Percentiles rank a stretch among this genome's conserved stretches.
Conservation (phyloP, 169 alveolate species). For the Babesia ovis region DNA sequence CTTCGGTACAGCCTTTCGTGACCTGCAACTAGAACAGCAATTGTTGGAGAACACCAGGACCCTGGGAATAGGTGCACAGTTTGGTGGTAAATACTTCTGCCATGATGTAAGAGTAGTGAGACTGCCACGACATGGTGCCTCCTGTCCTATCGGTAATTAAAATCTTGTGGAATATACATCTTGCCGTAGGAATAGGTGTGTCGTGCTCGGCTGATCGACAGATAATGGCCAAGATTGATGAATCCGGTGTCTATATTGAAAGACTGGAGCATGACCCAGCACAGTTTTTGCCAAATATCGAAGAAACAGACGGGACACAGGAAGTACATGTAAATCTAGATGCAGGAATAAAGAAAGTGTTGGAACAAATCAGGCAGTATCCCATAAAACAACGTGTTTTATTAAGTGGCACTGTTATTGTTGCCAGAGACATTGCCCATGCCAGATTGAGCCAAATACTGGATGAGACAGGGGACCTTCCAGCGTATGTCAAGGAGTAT, state of each 20-base stretch:
- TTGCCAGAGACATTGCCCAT: constrained; percentile 90
- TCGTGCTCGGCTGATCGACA: constrained; percentile 90
- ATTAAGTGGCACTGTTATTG: constrained; percentile 79
- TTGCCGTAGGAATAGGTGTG: constrained; percentile 82
- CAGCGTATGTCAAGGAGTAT: constrained; percentile 80
- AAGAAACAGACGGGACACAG: constrained; percentile 15
- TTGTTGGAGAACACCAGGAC: constrained; percentile 69
- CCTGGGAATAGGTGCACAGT: constrained; percentile 90
- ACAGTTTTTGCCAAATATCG: constrained; percentile 65
- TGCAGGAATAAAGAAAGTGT: constrained; percentile 78
- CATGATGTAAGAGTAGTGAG: constrained; percentile 88
- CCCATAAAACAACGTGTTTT: constrained; percentile 81
- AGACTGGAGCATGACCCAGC: constrained; percentile 87
- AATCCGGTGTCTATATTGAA: constrained; percentile 82
- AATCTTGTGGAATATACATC: too few species aligned
- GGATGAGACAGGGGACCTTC: constrained; percentile 74
- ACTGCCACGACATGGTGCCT: constrained; percentile 89
- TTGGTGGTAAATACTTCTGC: constrained; percentile 88
- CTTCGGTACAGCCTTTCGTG: constrained; percentile 84
- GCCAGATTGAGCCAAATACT: constrained; percentile 78
- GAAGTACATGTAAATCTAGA: constrained; percentile 76
- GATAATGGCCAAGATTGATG: constrained; percentile 73
- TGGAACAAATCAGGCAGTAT: constrained; percentile 65
- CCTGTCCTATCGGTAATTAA: constrained; percentile 82
- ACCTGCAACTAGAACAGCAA: constrained; percentile 74